Conservation (phyloP, 2,329 filamentous ascomycete species). For the Colletotrichum plurivorum region DNA sequence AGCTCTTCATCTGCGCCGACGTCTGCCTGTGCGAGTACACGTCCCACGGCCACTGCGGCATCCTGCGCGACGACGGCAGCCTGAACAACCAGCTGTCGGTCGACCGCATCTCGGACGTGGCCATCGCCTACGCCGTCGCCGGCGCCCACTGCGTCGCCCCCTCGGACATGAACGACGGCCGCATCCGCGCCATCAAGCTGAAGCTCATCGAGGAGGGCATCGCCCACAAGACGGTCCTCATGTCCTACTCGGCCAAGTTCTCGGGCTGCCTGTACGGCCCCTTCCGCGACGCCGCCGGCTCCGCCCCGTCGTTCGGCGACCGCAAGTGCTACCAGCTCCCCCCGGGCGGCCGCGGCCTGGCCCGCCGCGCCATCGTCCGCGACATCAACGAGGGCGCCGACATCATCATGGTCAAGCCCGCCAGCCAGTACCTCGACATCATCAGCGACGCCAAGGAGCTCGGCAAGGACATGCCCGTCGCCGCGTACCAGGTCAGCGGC, state of each 20-base stretch:
- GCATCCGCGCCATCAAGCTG: conserved; percentile 96
- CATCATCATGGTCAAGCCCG: conserved; percentile 99
- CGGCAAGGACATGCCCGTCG: conserved; percentile 90
- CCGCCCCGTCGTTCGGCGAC: conserved; percentile 91
- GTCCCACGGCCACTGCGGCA: conserved; percentile 96
- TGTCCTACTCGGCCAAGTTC: conserved; percentile 99
- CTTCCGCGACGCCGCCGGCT: conserved; percentile 96
- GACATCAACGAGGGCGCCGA: conserved; percentile 96
- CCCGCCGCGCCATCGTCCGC: conserved; percentile 88
- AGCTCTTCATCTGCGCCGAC: conserved; percentile 91
- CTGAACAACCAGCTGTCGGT: conserved; percentile 95
- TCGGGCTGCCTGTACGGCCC: conserved; percentile 96
- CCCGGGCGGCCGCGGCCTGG: conserved; percentile 90
- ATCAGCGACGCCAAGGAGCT: conserved; percentile 98
- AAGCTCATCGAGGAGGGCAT: conserved; percentile 97
- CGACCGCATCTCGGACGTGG: conserved; percentile 96
- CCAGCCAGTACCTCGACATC: conserved; percentile 95
- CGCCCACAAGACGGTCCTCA: conserved; percentile 90
- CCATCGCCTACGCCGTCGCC: conserved; percentile 95
- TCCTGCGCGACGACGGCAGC: conserved; percentile 91
- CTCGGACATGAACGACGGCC: conserved; percentile 98
- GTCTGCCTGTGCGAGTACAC: conserved; percentile 99
- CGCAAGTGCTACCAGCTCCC: conserved; percentile 97
- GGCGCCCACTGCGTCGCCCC: conserved; percentile 97
- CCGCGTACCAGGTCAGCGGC: conserved; percentile 96